These are phyloP conservation scores for Epichloe glyceriae DNA, from an alignment of 2,329 filamentous ascomycete genomes.

Conservation along the genomic window DNA sequence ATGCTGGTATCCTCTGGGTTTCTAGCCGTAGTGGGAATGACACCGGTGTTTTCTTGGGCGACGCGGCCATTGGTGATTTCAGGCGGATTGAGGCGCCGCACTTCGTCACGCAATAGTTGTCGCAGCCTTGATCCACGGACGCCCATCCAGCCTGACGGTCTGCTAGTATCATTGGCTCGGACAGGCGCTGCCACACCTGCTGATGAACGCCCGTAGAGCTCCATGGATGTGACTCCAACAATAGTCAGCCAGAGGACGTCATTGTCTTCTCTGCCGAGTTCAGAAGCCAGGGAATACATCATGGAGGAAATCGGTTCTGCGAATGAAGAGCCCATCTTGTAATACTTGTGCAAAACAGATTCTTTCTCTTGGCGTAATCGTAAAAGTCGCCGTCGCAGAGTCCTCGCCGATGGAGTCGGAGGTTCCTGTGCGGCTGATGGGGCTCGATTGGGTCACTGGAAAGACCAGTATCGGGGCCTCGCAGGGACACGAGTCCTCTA, in stretches of 20 bases:
- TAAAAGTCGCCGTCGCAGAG: conserved; percentile 59
- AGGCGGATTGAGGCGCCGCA: conserved; percentile 80
- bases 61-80: conserved; percentile 49
- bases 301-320: conserved; percentile 91
- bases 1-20: conserved; percentile 89
- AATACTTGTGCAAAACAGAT: conserved; percentile 64
- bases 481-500: conserved; percentile 45
- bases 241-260: conserved; percentile 91
- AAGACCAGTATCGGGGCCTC: conserved; percentile 30
- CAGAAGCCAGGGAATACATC: conserved; percentile 87
- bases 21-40: conserved; percentile 77
- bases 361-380: conserved; percentile 69
- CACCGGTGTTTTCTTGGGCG: conserved; percentile 55
- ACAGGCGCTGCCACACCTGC: conserved; percentile 58
- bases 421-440: conserved; percentile 46
- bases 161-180: conserved; percentile 40
- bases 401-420: conserved; percentile 55
- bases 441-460: conserved; percentile 38
- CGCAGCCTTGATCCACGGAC: conserved; percentile 73
- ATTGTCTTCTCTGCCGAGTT: conserved; percentile 92
- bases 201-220: conserved; percentile 77
- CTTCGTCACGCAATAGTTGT: conserved; percentile 81
- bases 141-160: conserved; percentile 63
- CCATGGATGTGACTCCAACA: conserved; percentile 86
- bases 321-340: conserved; percentile 76